phyloP scores from a whole-genome alignment of 805 yeast genomes.

The Metschnikowia matae region DNA sequence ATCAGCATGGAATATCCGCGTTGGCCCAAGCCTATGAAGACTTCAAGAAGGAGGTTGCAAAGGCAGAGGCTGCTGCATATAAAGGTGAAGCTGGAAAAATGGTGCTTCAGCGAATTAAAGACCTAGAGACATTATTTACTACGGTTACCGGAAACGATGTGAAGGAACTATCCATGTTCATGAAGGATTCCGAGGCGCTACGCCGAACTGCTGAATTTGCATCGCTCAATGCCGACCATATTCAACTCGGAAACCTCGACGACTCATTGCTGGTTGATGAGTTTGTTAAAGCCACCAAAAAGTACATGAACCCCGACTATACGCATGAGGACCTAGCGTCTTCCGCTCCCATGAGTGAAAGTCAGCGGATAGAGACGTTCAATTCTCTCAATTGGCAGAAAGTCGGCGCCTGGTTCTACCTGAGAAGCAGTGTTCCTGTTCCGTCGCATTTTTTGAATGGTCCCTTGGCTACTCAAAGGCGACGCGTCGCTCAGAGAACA shows the following conservation, averaged over 20 bases:
- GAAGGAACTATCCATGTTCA: slow-evolving; percentile 33
- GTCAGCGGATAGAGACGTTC: slow-evolving; percentile 23
- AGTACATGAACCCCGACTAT: slow-evolving; percentile 24
- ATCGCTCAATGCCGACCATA: slow-evolving; percentile 57
- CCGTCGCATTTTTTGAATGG: slow-evolving; percentile 65
- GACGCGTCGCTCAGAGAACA: slow-evolving; percentile 31
- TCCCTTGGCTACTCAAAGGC: slow-evolving; percentile 61
- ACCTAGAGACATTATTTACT: slow-evolving; percentile 46
- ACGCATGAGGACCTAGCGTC: slow-evolving; percentile 1
- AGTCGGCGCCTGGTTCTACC: slow-evolving; percentile 50
- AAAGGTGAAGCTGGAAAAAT: slow-evolving; percentile 54
- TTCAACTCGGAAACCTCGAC: slow-evolving; percentile 55
- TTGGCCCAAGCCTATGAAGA: slow-evolving; percentile 25
- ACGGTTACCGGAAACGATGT: slow-evolving; percentile 35
- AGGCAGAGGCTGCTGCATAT: slow-evolving; percentile 47
- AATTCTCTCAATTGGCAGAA: slow-evolving; percentile 54
- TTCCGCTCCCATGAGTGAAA: slow-evolving; percentile 5
- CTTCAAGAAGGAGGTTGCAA: slow-evolving; percentile 22
- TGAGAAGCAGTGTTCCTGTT: slow-evolving; percentile 44
- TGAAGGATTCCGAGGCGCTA: slow-evolving; percentile 61
- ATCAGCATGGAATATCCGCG: slow-evolving; percentile 11
- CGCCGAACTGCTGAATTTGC: slow-evolving; percentile 58
- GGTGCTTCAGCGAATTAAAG: slow-evolving; percentile 42
- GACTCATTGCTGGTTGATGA: slow-evolving; percentile 47
- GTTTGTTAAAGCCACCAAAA: slow-evolving; percentile 37